Base-by-base conservation (phyloP, 2,329 filamentous ascomycete genomes). In the Ophiostoma quercus region DNA sequence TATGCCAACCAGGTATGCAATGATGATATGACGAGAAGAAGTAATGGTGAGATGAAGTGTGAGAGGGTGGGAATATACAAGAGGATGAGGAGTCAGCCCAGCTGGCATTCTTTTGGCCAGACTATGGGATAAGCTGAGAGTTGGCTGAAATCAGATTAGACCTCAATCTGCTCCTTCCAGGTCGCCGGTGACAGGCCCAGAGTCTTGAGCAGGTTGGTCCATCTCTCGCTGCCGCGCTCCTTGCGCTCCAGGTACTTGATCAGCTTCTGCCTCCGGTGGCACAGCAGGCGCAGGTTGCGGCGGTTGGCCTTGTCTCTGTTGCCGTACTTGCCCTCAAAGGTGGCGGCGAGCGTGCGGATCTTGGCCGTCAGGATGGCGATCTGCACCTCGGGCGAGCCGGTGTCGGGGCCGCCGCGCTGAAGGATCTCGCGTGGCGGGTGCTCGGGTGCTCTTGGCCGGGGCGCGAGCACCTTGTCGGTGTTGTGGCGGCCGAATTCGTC, bases 361-460 rank as follows among this genome's bases (percentile, higher is more conserved):
- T 97, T 98, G 70, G 92, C 87, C 2, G 95, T 99, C 78, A 99
- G 80, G 75, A 99, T 96, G 65, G 93, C 94, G 74, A 96, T 92
- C 83, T 99, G 95, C n/a, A 99, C 96, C 81, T 99, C 95, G 7
- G 92, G 92, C 75, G 92, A 96, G 47, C 95, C 95, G 0, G 94
- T 99, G 78, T 99, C 95, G 5, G 90, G 91, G 0, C 95, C 95
- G n/a, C 89, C 88, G 41, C 96, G 90, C 34, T 79, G 79, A 74
- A 78, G 77, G 19, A 75, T 77, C 68, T 80, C 76, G 75, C 81
- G 76, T 71, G 77, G 72, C 76, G 77, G 66, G 77, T 82, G 75
- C 54, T 83, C 81, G 51, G 78, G 75, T 19, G 82, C 82, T 60
- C 82, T 78, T 2, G 85, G 82, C 77, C 88, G 90, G 0, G 88